Base-by-base conservation (phyloP, 2,329 filamentous ascomycete genomes). In the Nothophoma quercina region DNA sequence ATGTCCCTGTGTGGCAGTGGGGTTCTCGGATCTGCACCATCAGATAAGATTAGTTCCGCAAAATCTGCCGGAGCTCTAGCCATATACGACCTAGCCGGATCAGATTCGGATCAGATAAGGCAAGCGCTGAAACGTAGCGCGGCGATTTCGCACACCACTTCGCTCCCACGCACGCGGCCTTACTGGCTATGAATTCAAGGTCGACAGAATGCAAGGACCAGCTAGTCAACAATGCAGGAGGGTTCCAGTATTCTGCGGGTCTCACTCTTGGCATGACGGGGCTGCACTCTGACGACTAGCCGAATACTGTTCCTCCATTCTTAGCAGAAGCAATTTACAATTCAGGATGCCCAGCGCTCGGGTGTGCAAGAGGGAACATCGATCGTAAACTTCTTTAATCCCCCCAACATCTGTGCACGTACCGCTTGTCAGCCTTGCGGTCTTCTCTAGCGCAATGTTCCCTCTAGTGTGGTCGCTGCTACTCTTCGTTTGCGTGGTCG, bases 11-110 rank as follows among this genome's bases (percentile, higher is more conserved):
- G 28, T n/a, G 23, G 12, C n/a, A 26, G 44, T 46, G 44, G 44
- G 35, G 4, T 21, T 33, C 7, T n/a, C 40, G 29, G 19, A 18
- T 18, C 29, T 61, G 64, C 81, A 4, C 9, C 33, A 51, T 51
- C 49, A 51, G 49, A 51, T 51, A 41, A 51, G 33, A 46, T 34
- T 45, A 51, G 49, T 16, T 34, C 29, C 8, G 41, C 16, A 46
- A 29, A 45, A 34, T 41, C 21, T 8, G 35, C 19, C 21, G 23
- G 16, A 3, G n/a, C 21, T 30, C n/a, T 8, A 10, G 33, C 34
- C 12, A 8, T 28, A n/a, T 10, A 1, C 26, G 46, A 38, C 7
- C 10, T 19, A 34, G 32, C 32, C 10, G 28, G 15, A 23, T 32
- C 12, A 32, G 13, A 32, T 5, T n/a, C n/a, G 21, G 22, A 39